These are phyloP conservation scores for Karstenula rhodostoma DNA, from an alignment of 2,329 filamentous ascomycete genomes.

Conservation along the genomic window DNA sequence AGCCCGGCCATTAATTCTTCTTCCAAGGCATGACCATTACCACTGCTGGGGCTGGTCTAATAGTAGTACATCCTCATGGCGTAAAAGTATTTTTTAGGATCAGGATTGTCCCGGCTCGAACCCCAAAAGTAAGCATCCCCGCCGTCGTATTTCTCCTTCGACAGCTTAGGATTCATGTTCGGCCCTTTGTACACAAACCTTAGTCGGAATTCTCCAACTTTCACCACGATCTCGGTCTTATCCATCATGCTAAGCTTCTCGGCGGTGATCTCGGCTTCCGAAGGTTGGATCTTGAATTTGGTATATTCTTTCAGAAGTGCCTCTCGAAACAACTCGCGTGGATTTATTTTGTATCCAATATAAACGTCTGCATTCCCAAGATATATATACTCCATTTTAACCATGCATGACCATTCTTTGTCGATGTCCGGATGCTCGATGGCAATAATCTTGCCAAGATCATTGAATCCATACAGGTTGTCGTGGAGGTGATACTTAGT, in stretches of 20 bases:
- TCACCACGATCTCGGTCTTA: neutral
- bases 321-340: too few species aligned
- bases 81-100: neutral
- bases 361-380: too few species aligned
- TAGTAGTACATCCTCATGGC: too few species aligned
- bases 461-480: too few species aligned
- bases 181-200: neutral
- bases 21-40: neutral
- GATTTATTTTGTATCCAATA: too few species aligned
- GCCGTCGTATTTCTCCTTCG: neutral
- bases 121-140: neutral
- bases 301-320: neutral
- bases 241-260: neutral
- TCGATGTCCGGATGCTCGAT: too few species aligned
- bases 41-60: neutral
- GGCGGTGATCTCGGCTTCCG: neutral
- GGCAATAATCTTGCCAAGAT: too few species aligned
- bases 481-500: too few species aligned
- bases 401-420: too few species aligned
- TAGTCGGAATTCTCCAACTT: neutral
- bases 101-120: neutral
- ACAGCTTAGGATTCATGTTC: neutral
- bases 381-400: too few species aligned
- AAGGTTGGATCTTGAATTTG: neutral
- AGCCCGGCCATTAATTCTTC: neutral